Conservation (phyloP, 352 stramenopile genomes). For the Pythium dissimile region DNA sequence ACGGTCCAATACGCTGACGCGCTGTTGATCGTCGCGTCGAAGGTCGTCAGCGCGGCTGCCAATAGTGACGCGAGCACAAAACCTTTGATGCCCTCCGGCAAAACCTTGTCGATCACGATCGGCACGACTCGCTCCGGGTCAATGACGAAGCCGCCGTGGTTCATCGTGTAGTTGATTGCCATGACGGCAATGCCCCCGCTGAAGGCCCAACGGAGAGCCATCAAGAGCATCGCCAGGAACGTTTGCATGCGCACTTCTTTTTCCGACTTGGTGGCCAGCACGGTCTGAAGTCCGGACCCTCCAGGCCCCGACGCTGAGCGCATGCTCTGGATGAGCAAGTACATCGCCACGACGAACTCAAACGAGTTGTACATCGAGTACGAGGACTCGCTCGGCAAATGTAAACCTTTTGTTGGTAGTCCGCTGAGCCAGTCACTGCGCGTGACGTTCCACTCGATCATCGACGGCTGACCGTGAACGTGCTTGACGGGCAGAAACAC, state of each 20-base stretch:
- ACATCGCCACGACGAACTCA: slow-evolving; percentile 46
- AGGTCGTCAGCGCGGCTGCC: slow-evolving; percentile 71
- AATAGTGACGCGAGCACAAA: slow-evolving; percentile 70
- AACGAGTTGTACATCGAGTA: slow-evolving; percentile 83
- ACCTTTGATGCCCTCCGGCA: slow-evolving; percentile 57
- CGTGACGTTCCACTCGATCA: slow-evolving; percentile 52
- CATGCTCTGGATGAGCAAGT: slow-evolving; percentile 64
- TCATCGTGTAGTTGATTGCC: slow-evolving; percentile 63
- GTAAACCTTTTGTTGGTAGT: slow-evolving; percentile 29
- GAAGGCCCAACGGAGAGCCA: slow-evolving; percentile 73
- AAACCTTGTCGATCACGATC: slow-evolving; percentile 71
- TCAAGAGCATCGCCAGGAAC: slow-evolving; percentile 68
- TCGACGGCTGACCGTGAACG: slow-evolving; percentile 26
- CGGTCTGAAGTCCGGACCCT: slow-evolving; percentile 63
- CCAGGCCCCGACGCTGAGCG: slow-evolving; percentile 63
- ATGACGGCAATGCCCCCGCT: slow-evolving; percentile 68
- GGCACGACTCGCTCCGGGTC: slow-evolving; percentile 73
- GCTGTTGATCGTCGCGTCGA: slow-evolving; percentile 79
- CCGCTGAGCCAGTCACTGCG: slow-evolving; percentile 46
- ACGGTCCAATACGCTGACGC: slow-evolving; percentile 80
- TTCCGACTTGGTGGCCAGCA: slow-evolving; percentile 77
- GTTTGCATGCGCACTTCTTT: slow-evolving; percentile 75
- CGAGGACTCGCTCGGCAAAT: slow-evolving; percentile 38
- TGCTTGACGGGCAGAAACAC: slow-evolving; percentile 55
- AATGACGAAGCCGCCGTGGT: slow-evolving; percentile 38